Conservation (phyloP, 2,329 filamentous ascomycete species). For the Clarireedia sp. region DNA sequence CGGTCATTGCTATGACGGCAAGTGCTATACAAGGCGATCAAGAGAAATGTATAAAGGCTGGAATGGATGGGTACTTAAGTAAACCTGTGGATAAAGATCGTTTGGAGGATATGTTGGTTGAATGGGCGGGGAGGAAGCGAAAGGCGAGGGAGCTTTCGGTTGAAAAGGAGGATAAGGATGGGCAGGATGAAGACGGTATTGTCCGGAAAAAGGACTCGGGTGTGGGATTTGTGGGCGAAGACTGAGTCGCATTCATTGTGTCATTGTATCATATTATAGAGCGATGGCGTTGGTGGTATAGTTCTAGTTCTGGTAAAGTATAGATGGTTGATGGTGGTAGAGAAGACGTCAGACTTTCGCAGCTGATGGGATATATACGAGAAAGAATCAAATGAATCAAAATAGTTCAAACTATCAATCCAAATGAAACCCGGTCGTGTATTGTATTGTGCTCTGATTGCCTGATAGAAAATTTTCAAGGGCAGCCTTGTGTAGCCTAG, state of each 20-base stretch:
- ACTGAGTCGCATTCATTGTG: background rate
- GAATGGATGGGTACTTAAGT: constrained; percentile 45
- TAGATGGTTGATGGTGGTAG: too few species aligned
- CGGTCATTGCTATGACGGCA: constrained; percentile 44
- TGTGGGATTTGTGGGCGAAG: background rate
- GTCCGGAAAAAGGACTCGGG: background rate
- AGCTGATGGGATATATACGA: too few species aligned
- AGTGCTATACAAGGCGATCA: constrained; percentile 41
- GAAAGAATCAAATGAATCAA: too few species aligned
- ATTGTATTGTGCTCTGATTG: too few species aligned
- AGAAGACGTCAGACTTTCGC: too few species aligned
- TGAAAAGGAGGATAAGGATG: background rate
- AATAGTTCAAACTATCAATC: too few species aligned
- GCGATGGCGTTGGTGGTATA: too few species aligned
- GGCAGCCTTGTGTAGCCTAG: too few species aligned
- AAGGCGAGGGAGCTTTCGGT: background rate
- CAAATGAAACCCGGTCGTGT: too few species aligned
- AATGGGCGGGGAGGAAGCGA: constrained; percentile 17
- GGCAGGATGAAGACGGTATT: background rate
- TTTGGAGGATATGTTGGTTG: constrained; percentile 22
- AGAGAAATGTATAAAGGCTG: constrained; percentile 42
- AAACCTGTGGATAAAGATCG: constrained; percentile 36
- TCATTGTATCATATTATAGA: background rate
- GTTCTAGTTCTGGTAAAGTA: too few species aligned
- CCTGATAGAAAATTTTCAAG: too few species aligned